Percentiles rank a stretch among this genome's conserved stretches.
phyloP scores from a whole-genome alignment of 192 early-diverging fungal species.

The Backusella australiensis region DNA sequence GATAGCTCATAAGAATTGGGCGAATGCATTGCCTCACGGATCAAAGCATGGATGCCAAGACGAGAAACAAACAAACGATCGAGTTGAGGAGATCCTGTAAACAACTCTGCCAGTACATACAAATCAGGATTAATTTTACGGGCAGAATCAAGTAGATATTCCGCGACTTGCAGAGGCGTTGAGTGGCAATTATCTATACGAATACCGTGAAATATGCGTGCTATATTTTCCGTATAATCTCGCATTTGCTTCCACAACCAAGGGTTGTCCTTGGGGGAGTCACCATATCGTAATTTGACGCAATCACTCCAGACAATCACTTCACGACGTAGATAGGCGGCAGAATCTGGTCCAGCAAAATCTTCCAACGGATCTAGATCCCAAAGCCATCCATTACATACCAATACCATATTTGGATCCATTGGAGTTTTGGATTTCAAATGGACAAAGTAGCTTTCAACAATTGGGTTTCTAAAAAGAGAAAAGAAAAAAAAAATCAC shows the following conservation, averaged over 20 bases:
- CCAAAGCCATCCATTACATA: slow-evolving; percentile 98
- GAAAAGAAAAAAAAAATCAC: not conserved
- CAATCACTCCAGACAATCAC: slow-evolving; percentile 99
- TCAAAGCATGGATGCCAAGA: slow-evolving; percentile 94
- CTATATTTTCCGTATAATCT: slow-evolving; percentile 86
- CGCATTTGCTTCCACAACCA: slow-evolving; percentile 97
- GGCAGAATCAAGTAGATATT: slow-evolving; percentile 88
- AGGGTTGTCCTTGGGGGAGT: slow-evolving; percentile 77
- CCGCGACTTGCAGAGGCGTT: slow-evolving; percentile 93
- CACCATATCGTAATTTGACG: slow-evolving; percentile 95
- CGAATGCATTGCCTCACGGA: slow-evolving; percentile 97
- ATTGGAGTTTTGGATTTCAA: slow-evolving; percentile 52
- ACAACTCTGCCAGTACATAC: slow-evolving; percentile 97
- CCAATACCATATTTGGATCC: slow-evolving; percentile 64
- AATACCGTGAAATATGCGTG: slow-evolving; percentile 89
- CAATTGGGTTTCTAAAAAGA: slow-evolving; percentile 67
- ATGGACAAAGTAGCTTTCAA: slow-evolving; percentile 91
- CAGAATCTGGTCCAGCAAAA: slow-evolving; percentile 85
- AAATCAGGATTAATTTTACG: slow-evolving; percentile 81
- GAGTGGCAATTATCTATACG: slow-evolving; percentile 99
- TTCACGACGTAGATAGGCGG: slow-evolving; percentile 89
- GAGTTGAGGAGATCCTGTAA: slow-evolving; percentile 92
- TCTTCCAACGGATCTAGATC: slow-evolving; percentile 85
- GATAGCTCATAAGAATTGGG: slow-evolving; percentile 90
- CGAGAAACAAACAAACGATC: slow-evolving; percentile 90